These are phyloP conservation scores for Leonotis leonurus DNA, from an alignment of 257 asterid genomes.

Conservation along the genomic window DNA sequence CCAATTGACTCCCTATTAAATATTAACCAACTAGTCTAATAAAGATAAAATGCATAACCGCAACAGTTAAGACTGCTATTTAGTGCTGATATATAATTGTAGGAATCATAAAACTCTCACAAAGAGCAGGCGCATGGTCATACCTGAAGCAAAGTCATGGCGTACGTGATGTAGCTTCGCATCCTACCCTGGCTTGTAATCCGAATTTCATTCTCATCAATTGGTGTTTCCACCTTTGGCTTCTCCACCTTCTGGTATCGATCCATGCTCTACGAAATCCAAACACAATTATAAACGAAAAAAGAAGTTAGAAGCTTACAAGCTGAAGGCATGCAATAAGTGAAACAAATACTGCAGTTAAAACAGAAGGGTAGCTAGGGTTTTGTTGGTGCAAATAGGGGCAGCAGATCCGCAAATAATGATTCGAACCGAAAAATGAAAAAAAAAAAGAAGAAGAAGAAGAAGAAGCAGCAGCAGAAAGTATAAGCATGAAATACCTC, in stretches of 20 bases:
- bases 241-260: conserved; percentile 73
- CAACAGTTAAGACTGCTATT: neutral
- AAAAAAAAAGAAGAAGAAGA: no score
- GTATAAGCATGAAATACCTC: neutral
- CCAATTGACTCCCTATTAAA: neutral
- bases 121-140: neutral
- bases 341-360: neutral
- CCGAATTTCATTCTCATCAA: conserved; percentile 62
- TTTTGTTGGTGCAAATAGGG: conserved; percentile 8
- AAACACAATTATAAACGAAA: neutral
- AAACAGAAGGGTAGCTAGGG: neutral
- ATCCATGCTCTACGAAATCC: conserved; percentile 45
- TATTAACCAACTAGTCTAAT: neutral
- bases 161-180: conserved; percentile 65
- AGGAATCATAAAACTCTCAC: neutral
- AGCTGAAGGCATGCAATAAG: neutral
- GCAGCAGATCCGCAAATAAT: conserved; percentile 24
- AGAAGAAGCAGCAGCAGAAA: no score
- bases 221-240: conserved; percentile 49
- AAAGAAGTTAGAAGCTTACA: neutral
- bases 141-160: conserved; percentile 63
- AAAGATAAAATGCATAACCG: neutral
- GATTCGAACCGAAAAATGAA: neutral
- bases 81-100: neutral
- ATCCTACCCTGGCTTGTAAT: conserved; percentile 69